Evolutionary conservation across 78 protist species (phyloP).

Genomic region (Blattamonas nauphoetae): DNA sequence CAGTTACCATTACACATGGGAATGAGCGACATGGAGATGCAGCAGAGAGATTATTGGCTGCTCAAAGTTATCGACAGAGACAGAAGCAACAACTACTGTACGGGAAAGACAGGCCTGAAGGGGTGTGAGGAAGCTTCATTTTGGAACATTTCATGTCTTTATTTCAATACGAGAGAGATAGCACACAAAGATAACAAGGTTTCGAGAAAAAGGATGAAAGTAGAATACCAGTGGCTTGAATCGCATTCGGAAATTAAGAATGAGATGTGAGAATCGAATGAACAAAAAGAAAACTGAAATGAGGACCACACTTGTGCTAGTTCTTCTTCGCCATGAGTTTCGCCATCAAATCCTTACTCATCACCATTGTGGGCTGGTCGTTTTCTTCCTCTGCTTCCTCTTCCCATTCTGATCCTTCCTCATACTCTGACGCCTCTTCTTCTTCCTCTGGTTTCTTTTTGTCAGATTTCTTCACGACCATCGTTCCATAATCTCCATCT

Average conservation of each 20-base stretch:
- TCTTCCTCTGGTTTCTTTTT: conserved; percentile 14
- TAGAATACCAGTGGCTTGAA: neutral
- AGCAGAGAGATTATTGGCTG: conserved; percentile 55
- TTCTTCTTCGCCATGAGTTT: neutral
- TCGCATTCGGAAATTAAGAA: neutral
- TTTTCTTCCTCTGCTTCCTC: conserved; percentile 14
- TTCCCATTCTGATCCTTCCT: conserved; percentile 13
- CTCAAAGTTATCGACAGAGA: neutral
- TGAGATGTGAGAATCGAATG: neutral
- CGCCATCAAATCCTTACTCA: conserved; percentile 9
- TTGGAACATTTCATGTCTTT: neutral
- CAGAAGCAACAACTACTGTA: neutral
- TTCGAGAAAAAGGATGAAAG: neutral
- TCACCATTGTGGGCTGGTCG: neutral
- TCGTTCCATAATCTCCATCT: conserved; percentile 22
- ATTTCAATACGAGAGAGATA: neutral
- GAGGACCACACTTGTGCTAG: neutral
- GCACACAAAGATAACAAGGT: neutral
- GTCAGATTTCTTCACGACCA: neutral
- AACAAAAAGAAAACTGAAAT: neutral
- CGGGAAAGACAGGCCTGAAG: neutral
- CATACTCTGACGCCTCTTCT: conserved; percentile 10
- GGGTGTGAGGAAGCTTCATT: conserved; percentile 1
- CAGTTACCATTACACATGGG: neutral
- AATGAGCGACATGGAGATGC: neutral